Evolutionary conservation across 2,329 filamentous ascomycete species (phyloP).

Genomic region (Rutstroemia sp.): DNA sequence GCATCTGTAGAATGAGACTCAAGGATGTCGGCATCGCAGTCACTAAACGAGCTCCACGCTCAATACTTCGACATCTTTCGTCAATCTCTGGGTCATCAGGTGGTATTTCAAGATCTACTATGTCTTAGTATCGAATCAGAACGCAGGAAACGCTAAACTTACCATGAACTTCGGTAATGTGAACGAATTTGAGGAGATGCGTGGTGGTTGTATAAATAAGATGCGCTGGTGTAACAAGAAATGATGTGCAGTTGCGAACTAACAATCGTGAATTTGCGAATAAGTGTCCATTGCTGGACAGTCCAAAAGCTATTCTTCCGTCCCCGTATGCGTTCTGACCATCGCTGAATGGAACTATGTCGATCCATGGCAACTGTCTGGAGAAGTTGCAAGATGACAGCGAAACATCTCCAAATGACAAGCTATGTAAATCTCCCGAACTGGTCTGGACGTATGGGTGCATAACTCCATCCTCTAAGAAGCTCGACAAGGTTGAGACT

Average conservation of each 20-base stretch:
- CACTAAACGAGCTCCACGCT: slow-evolving; percentile 79
- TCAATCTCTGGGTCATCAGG: slow-evolving; percentile 85
- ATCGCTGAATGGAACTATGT: slow-evolving; percentile 21
- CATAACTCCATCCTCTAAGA: slow-evolving; percentile 15
- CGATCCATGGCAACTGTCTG: slow-evolving; percentile 28
- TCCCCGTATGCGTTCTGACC: slow-evolving; percentile 14
- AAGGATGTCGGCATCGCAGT: slow-evolving; percentile 86
- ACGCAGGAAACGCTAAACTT: slow-evolving; percentile 19
- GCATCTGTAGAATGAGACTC: slow-evolving; percentile 86
- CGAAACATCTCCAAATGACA: slow-evolving; percentile 21
- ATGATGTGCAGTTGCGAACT: slow-evolving; percentile 87
- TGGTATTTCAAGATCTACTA: slow-evolving; percentile 71
- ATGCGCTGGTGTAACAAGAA: slow-evolving; percentile 71
- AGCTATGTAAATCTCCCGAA: slow-evolving; percentile 24
- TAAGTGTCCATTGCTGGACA: slow-evolving; percentile 70
- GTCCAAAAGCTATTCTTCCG: slow-evolving; percentile 38
- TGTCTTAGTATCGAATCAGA: neutral
- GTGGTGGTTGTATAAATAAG: slow-evolving; percentile 88
- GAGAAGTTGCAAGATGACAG: slow-evolving; percentile 26
- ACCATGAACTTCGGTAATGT: slow-evolving; percentile 63
- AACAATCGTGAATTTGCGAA: slow-evolving; percentile 70
- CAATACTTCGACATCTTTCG: slow-evolving; percentile 85
- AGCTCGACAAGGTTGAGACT: slow-evolving; percentile 23
- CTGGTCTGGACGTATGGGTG: slow-evolving; percentile 25
- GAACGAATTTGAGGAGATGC: slow-evolving; percentile 90